These are phyloP conservation scores for Yamadazyma paraphyllophila DNA, from an alignment of 805 yeast genomes.

Conservation along the genomic window DNA sequence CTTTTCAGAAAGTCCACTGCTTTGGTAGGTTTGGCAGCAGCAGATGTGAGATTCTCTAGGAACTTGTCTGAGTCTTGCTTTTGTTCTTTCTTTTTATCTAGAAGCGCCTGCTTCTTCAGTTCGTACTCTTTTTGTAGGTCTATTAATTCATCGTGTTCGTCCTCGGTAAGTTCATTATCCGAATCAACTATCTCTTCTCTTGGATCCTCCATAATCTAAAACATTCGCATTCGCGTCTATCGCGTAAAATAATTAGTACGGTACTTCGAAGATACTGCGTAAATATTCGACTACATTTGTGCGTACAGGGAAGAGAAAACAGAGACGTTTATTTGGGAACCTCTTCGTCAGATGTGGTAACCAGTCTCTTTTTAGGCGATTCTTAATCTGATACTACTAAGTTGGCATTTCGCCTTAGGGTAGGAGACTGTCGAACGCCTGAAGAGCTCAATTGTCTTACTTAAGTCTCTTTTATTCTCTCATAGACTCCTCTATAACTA, in stretches of 20 bases:
- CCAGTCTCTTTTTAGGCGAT: too few species aligned
- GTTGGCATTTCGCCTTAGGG: too few species aligned
- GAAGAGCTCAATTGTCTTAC: too few species aligned
- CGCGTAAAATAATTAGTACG: not conserved
- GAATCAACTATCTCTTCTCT: constrained; percentile 23
- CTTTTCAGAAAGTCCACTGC: constrained; percentile 23
- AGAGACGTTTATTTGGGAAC: too few species aligned
- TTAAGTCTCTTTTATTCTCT: too few species aligned
- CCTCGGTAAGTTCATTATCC: constrained; percentile 35
- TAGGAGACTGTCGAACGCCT: too few species aligned
- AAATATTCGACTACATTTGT: too few species aligned
- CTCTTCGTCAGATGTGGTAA: too few species aligned
- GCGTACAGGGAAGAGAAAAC: too few species aligned
- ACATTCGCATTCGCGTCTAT: not conserved
- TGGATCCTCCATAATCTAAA: constrained; percentile 13
- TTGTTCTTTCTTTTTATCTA: constrained; percentile 11
- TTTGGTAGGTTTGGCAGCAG: constrained; percentile 10
- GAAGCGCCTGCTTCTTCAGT: constrained; percentile 20
- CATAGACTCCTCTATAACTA: too few species aligned
- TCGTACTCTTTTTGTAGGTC: constrained; percentile 39
- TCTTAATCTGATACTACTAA: too few species aligned
- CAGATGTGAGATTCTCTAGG: not conserved
- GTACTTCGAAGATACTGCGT: not conserved
- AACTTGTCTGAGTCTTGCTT: constrained; percentile 10
- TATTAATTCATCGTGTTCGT: constrained; percentile 36